Percentiles rank a stretch among this genome's conserved stretches.
phyloP scores from a whole-genome alignment of 495 filamentous ascomycete species.

The Neurospora sp. region DNA sequence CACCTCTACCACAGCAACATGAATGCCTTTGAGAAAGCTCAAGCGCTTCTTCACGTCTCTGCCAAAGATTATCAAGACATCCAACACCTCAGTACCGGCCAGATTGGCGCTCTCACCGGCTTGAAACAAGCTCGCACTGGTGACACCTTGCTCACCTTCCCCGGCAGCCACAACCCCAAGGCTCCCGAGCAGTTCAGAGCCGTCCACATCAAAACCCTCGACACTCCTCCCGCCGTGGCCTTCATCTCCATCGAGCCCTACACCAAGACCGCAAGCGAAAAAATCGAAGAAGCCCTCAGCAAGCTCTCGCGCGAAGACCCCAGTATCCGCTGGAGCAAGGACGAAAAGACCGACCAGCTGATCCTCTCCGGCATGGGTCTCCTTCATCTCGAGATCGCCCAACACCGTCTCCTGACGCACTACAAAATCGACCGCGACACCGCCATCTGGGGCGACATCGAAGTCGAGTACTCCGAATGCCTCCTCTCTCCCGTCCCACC shows the following conservation, averaged over 20 bases:
- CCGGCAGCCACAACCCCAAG: constrained; percentile 29
- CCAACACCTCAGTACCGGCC: constrained; percentile 65
- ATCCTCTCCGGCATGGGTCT: constrained; percentile 95
- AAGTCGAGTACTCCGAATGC: constrained; percentile 90
- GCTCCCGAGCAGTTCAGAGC: constrained; percentile 56
- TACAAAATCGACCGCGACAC: constrained; percentile 61
- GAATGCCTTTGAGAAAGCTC: constrained; percentile 68
- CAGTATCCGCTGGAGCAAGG: constrained; percentile 71
- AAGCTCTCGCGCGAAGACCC: constrained; percentile 87
- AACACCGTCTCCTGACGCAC: constrained; percentile 76
- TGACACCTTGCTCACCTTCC: constrained; percentile 76
- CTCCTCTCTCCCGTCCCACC: constrained; percentile 42
- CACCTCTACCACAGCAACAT: constrained; percentile 84
- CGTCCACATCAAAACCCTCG: constrained; percentile 78
- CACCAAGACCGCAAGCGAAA: constrained; percentile 66
- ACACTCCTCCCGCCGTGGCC: constrained; percentile 89
- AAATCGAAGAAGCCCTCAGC: constrained; percentile 61
- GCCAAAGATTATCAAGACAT: constrained; percentile 82
- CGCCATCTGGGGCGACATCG: constrained; percentile 82
- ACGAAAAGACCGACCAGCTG: constrained; percentile 89
- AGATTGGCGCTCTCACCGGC: constrained; percentile 93
- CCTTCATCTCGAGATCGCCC: constrained; percentile 92
- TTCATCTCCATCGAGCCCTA: constrained; percentile 88
- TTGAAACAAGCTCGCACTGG: constrained; percentile 87
- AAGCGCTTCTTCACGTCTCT: constrained; percentile 82